These are phyloP conservation scores for Artemisia tridentata DNA, from an alignment of 129 eudicot genomes.

Conservation along the genomic window DNA sequence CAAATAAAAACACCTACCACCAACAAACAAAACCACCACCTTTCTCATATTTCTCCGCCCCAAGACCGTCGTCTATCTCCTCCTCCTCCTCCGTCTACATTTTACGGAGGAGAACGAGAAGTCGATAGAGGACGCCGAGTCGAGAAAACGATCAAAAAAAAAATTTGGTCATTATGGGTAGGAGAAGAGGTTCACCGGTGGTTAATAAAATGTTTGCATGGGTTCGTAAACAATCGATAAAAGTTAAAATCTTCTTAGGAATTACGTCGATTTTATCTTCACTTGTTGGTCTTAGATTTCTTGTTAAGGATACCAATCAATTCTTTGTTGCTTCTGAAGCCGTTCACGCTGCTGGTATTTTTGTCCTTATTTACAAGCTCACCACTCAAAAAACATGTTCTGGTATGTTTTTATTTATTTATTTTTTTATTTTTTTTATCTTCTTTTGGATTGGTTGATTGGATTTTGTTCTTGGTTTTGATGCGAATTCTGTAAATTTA, in stretches of 20 bases:
- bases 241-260: slow-evolving; percentile 61
- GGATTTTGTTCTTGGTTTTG: neutral
- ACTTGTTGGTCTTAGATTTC: slow-evolving; percentile 54
- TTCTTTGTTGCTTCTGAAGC: slow-evolving; percentile 74
- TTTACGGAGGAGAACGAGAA: neutral
- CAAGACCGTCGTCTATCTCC: slow-evolving; percentile 5
- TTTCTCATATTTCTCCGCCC: slow-evolving; percentile 23
- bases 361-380: slow-evolving; percentile 78
- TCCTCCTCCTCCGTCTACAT: slow-evolving; percentile 11
- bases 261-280: slow-evolving; percentile 39
- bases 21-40: slow-evolving; percentile 18
- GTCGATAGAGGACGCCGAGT: neutral
- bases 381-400: slow-evolving; percentile 71
- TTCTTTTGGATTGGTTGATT: neutral
- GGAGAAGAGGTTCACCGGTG: slow-evolving; percentile 57
- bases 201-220: slow-evolving; percentile 62
- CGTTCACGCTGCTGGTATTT: slow-evolving; percentile 73
- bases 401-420: slow-evolving; percentile 33
- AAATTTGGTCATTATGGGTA: slow-evolving; percentile 40
- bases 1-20: slow-evolving; percentile 15
- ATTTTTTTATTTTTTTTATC: neutral
- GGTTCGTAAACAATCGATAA: slow-evolving; percentile 69
- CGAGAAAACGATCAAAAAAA: too few relatives aligned
- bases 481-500: neutral
- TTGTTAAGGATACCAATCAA: slow-evolving; percentile 47